Conservation (phyloP, 192 early-diverging fungal genomes). For the Phlyctochytrium planicorne region DNA sequence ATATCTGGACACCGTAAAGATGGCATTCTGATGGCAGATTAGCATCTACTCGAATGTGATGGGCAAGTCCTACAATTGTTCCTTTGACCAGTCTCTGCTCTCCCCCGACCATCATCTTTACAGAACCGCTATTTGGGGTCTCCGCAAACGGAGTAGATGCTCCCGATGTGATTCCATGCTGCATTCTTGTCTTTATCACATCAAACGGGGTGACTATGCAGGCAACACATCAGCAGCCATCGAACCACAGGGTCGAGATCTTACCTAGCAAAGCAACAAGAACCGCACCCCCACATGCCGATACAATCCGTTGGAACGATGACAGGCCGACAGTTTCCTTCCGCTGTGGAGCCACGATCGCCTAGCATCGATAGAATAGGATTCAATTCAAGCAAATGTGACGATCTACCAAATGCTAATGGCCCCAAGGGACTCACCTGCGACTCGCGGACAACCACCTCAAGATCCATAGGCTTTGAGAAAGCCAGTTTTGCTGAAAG, state of each 20-base stretch:
- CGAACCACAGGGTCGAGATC: slow-evolving; percentile 3
- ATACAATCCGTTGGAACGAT: slow-evolving; percentile 66
- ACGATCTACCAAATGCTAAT: background rate
- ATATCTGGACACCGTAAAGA: slow-evolving; percentile 72
- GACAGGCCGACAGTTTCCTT: slow-evolving; percentile 18
- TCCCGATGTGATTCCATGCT: slow-evolving; percentile 46
- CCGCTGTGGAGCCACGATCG: background rate
- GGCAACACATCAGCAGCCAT: slow-evolving; percentile 4
- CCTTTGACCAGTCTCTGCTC: background rate
- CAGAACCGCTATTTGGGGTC: no score
- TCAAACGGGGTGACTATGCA: slow-evolving; percentile 78
- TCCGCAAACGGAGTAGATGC: background rate
- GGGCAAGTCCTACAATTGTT: no score
- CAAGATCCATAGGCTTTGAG: background rate
- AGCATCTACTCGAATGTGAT: no score
- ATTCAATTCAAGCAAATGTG: no score
- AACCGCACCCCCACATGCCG: slow-evolving; percentile 80
- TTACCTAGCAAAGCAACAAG: slow-evolving; percentile 78
- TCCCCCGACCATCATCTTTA: background rate
- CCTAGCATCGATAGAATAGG: background rate
- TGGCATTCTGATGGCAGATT: no score
- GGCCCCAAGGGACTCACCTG: background rate
- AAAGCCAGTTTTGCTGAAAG: background rate
- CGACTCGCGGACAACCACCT: background rate
- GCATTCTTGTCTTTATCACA: slow-evolving; percentile 85